Base-by-base conservation (phyloP, 2,329 filamentous ascomycete genomes). In the Arthrocladium fulminans region DNA sequence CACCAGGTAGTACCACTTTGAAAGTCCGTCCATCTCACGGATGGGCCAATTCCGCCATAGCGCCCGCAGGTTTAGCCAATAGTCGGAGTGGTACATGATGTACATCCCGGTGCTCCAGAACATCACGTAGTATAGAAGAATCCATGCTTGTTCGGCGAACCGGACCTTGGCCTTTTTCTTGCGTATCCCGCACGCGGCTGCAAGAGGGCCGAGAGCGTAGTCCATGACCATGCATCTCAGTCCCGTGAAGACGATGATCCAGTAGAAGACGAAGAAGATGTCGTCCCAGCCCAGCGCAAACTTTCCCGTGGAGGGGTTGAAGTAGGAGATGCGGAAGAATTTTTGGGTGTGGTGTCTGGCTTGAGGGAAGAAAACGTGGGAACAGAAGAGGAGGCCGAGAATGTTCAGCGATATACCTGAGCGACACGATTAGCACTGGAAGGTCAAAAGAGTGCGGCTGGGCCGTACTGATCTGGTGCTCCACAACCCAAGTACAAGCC, bases 121-220 rank as follows among this genome's bases (percentile, higher is more conserved):
- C 48, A 83, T 71, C 39, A 71, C 71, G 66, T 90, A 90, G 70
- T 96, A 97, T 38, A 92, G 67, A 49, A 94, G 70, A 62, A 95
- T 74, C 87, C 90, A 97, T 40, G 83, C 87, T 70, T 98, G 92
- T 70, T 98, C 92, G 53, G 88, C 88, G 68, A 97, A 94, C 50
- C 92, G 79, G 42, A 86, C 79, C 51, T 84, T 72, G 40, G 81
- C 80, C 70, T 95, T 96, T 25, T 48, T 54, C 63, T 83, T 86
- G 58, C 76, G 75, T 59, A 96, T 78, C 29, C 90, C 90, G 54
- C 77, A 75, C 41, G 73, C 70, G 54, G 79, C 81, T 37, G 85
- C 89, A 48, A 94, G 68, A 5, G 90, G 92, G 17, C 80, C 80
- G 45, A 97, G 75, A 10, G 94, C 60, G 69, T 94, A 92, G 64